Evolutionary conservation across 2,329 filamentous ascomycete species (phyloP), one percentile per base, ranked within the genome.

Genomic region (Pseudogymnoascus verrucosus): DNA sequence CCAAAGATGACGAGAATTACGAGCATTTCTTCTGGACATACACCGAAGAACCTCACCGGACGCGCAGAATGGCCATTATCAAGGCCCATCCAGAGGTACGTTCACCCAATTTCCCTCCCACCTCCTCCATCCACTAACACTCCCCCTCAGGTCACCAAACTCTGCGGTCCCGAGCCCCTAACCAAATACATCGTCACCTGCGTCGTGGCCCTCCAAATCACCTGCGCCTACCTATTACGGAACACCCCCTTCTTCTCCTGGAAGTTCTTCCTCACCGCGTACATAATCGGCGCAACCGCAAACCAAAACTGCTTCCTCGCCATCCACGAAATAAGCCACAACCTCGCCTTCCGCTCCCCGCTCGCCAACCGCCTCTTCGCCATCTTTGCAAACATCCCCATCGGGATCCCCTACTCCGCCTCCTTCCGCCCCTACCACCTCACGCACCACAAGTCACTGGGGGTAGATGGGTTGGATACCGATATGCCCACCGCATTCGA

Each of bases 281-380:
- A 99, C 77, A 79, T 96, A 63, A 82, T 99, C 67, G 95, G 95
- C 64, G 95, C 95, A 31, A 98, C 95, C 0, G 88, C 93, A 63
- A 99, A 98, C 81, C 95, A 99, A 81, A 99, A 99, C 77, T 85
- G 98, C 61, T 99, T 99, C 80, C 87, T 99, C 44, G 92, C 95
- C 65, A 99, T 99, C 73, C 95, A 99, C 79, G 95, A 99, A 78
- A 98, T 99, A 75, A 96, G 91, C 14, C 95, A 99, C 79, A 99
- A 99, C 75, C 82, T 99, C 67, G 95, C 93, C 37, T 98, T 98
- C 82, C 86, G 86, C 69, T 93, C 86, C 26, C 83, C 90, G 1
- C 75, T 87, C 44, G 88, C 86, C 66, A 99, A 99, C 78, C 83
- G 95, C 19, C 74, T 96, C 62, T 83, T 98, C 68, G 95, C 95